Conservation (phyloP, 306 rosid species). For the Quercus robur region DNA sequence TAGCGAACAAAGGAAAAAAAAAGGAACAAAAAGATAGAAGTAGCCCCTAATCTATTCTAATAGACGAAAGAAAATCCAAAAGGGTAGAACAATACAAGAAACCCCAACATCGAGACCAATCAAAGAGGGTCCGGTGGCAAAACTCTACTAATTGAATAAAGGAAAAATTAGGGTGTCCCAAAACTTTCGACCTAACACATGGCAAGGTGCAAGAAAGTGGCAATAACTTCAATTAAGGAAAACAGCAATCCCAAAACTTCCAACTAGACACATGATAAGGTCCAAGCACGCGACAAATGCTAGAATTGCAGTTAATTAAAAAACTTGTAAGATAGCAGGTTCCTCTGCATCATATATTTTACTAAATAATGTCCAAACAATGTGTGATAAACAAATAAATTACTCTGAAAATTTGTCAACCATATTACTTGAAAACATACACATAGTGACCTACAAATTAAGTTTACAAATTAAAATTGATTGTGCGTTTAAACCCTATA, state of each 20-base stretch:
- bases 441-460: background rate
- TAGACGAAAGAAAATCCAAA: too few relatives aligned
- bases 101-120: too few relatives aligned
- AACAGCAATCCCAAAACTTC: background rate
- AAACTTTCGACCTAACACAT: background rate
- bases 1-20: too few relatives aligned
- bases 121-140: too few relatives aligned
- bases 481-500: background rate
- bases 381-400: background rate
- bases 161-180: background rate
- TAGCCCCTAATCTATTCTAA: too few relatives aligned
- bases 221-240: background rate
- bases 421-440: background rate
- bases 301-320: background rate
- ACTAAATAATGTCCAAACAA: background rate
- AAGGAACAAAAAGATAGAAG: too few relatives aligned
- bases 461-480: background rate
- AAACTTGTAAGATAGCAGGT: background rate
- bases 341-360: background rate
- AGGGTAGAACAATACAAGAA: too few relatives aligned
- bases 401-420: background rate
- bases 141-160: background rate
- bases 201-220: background rate
- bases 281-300: background rate
- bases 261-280: background rate